Evolutionary conservation across 495 filamentous ascomycete species (phyloP), one percentile per base, ranked within the genome.

Genomic region (Elasticomyces elasticus): DNA sequence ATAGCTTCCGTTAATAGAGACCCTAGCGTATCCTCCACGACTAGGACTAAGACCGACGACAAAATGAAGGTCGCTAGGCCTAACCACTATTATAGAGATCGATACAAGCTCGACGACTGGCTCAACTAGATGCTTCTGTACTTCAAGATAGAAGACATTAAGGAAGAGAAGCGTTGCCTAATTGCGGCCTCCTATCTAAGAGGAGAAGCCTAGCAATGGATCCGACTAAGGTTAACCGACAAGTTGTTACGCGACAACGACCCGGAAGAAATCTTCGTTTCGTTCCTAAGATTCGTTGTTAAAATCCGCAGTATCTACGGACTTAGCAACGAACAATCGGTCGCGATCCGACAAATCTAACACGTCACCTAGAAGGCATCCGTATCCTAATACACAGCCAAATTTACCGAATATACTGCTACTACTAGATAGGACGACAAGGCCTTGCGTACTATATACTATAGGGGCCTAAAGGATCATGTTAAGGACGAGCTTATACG

Each of bases 401-500:
- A 52, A 38, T 52, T 52, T 25, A 43, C 25, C 6, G 50, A 52
- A 19, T 52, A 42, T 19, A 9, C 50, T 43, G 17, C 11, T 2
- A 43, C 3, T 5, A 52, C 26, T 26, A 31, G 26, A 19, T 52
- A 43, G 50, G 37, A 52, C 22, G 22, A 52, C 22, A 44, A 42
- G 1, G 50, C n/a, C n/a, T n/a, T n/a, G 31, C 35, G 15, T 40
- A 26, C 1, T 23, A 33, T 52, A 52, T 52, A 43, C 22, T 43
- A 43, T 2, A 23, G 38, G 1, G 22, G 50, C 15, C 28, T 52
- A 26, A 52, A 52, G 50, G 38, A 28, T 43, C 42, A 28, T 20
- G 38, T 52, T 52, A 52, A 52, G 24, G 49, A 52, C 37, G 37
- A 52, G 35, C 35, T 52, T 40, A 52, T 52, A 41, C 37, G 37